These are phyloP conservation scores for Aspergillus chevalieri DNA, from an alignment of 2,329 filamentous ascomycete genomes.

Conservation along the genomic window DNA sequence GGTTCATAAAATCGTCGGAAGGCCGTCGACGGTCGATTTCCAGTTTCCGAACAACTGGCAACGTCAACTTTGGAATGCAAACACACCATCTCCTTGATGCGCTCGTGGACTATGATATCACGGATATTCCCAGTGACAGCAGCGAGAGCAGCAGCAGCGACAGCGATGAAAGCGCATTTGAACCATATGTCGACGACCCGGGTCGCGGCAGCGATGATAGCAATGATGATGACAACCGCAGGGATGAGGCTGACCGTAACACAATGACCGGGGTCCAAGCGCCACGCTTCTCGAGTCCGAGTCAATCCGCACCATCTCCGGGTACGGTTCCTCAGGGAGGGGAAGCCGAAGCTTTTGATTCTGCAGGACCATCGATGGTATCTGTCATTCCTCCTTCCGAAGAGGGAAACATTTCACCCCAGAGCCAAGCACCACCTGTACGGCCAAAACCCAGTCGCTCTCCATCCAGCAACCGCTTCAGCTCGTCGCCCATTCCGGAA, in stretches of 20 bases:
- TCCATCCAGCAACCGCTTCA: constrained; percentile 49
- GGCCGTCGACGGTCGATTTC: constrained; percentile 47
- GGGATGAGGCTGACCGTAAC: neutral
- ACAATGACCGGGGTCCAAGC: neutral
- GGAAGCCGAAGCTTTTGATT: neutral
- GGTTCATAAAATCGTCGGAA: constrained; percentile 54
- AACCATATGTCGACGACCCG: constrained; percentile 35
- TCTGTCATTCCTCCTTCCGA: neutral
- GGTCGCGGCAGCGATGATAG: constrained; percentile 18
- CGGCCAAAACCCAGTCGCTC: constrained; percentile 24
- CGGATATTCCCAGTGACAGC: constrained; percentile 42
- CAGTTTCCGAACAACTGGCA: constrained; percentile 45
- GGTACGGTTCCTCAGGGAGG: neutral
- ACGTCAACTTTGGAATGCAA: constrained; percentile 66
- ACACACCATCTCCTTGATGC: constrained; percentile 65
- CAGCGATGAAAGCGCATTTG: constrained; percentile 35
- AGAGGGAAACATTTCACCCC: constrained; percentile 12
- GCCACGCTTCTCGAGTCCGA: neutral
- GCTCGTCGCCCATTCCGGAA: constrained; percentile 65
- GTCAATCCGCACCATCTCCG: neutral
- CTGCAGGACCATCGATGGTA: neutral
- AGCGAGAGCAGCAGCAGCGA: constrained; percentile 36
- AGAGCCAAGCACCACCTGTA: constrained; percentile 10
- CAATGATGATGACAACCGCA: neutral
- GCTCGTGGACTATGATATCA: constrained; percentile 49